Evolutionary conservation across 306 rosid genomes (phyloP).

Genomic region (Prinsepia uniflora): DNA sequence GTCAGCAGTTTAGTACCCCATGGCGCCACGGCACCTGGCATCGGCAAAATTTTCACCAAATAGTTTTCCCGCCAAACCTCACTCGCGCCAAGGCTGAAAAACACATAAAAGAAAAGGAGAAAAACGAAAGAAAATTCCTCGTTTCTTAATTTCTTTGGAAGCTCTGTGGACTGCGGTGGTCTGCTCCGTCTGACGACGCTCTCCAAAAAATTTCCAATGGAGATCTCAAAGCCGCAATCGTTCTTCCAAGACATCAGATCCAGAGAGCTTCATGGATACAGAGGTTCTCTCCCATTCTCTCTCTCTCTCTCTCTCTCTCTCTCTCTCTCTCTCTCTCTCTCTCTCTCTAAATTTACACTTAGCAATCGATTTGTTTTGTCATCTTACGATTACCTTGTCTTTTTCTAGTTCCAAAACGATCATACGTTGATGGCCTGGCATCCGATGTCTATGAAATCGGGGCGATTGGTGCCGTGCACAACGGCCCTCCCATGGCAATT

Average conservation of each 20-base stretch:
- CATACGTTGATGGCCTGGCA: conserved; percentile 30
- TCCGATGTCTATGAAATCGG: conserved; percentile 44
- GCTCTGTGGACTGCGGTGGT: neutral
- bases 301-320: neutral
- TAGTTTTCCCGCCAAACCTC: conserved; percentile 42
- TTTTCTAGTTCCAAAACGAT: conserved; percentile 62
- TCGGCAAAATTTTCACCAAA: conserved; percentile 3
- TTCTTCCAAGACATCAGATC: conserved; percentile 43
- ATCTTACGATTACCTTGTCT: neutral
- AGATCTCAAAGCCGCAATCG: conserved; percentile 28
- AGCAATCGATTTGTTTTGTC: neutral
- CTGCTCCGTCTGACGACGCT: neutral
- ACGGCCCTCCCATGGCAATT: conserved; percentile 60
- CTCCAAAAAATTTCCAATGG: conserved; percentile 30
- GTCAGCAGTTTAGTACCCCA: neutral
- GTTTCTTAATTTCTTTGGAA: neutral
- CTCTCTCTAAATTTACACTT: neutral
- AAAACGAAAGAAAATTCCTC: neutral
- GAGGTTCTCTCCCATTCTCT: conserved; percentile 35
- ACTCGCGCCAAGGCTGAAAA: conserved; percentile 27
- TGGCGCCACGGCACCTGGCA: neutral
- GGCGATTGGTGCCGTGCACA: conserved; percentile 41
- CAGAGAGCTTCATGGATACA: conserved; percentile 62
- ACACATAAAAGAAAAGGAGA: neutral
- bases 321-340: neutral